Conservation (phyloP, 2,329 filamentous ascomycete genomes). For the Remersonia thermophila region DNA sequence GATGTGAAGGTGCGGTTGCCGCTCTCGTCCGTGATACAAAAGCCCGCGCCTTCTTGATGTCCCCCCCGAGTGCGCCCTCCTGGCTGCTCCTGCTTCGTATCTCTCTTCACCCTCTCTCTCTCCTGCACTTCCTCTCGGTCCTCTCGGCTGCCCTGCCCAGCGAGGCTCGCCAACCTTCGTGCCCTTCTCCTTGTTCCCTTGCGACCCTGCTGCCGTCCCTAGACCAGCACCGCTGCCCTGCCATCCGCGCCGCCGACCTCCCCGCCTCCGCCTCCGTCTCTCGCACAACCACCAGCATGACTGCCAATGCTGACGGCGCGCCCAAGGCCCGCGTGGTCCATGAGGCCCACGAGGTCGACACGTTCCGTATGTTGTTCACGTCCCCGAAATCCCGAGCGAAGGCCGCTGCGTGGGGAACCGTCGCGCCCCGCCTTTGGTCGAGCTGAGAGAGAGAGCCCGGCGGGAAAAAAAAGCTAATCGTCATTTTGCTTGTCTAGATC, state of each 20-base stretch:
- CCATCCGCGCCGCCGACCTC: not conserved
- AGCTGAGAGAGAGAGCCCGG: too few relatives aligned
- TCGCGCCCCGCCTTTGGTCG: too few relatives aligned
- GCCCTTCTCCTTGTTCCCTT: not conserved
- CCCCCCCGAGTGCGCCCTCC: conserved; percentile 7
- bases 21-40: conserved; percentile 17
- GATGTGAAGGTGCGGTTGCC: conserved; percentile 11
- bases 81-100: not conserved
- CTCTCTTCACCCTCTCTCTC: conserved; percentile 3
- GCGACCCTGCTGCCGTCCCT: not conserved
- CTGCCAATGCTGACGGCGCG: conserved; percentile 36
- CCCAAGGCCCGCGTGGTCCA: conserved; percentile 48
- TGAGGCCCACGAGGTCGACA: conserved; percentile 67
- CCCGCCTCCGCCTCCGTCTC: not conserved
- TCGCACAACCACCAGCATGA: conserved; percentile 18
- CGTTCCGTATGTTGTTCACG: conserved; percentile 43
- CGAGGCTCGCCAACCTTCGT: not conserved
- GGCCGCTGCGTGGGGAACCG: not conserved
- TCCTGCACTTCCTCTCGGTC: not conserved
- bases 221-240: not conserved
- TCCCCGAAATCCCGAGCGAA: conserved; percentile 4
- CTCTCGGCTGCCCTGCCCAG: too few relatives aligned
- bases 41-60: conserved; percentile 3
- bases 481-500: conserved; percentile 31
- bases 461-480: too few relatives aligned